These are phyloP conservation scores for Aurantiochytrium sp. DNA, from an alignment of 108 stramenopile genomes.

Conservation along the genomic window DNA sequence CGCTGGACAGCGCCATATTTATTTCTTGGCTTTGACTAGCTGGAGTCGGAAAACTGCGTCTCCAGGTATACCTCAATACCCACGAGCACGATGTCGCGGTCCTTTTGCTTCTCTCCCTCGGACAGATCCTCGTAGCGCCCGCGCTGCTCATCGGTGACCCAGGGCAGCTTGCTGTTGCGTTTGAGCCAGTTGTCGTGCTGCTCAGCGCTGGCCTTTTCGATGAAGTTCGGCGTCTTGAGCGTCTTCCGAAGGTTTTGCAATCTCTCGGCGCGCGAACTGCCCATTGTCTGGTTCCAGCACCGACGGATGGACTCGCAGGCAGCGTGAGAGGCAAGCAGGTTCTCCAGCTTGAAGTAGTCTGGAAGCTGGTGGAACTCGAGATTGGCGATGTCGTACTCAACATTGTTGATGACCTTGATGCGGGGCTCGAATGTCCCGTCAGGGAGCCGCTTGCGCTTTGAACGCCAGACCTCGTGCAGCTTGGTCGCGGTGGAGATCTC, in stretches of 20 bases:
- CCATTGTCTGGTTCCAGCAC: background rate
- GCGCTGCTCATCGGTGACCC: slow-evolving; percentile 27
- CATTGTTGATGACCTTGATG: background rate
- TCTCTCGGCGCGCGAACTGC: background rate
- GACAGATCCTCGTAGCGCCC: background rate
- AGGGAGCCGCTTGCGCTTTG: background rate
- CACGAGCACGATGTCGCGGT: background rate
- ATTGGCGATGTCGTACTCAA: background rate
- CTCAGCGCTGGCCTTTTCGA: slow-evolving; percentile 10
- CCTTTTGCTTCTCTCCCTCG: slow-evolving; percentile 1
- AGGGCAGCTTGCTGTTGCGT: background rate
- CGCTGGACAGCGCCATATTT: no score
- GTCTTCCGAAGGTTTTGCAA: background rate
- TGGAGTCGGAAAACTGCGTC: background rate
- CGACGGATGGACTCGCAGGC: slow-evolving; percentile 10
- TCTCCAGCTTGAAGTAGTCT: slow-evolving; percentile 26
- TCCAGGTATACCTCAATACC: background rate
- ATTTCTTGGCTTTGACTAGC: no score
- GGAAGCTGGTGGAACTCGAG: background rate
- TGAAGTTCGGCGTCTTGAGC: background rate
- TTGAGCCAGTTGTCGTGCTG: slow-evolving; percentile 12
- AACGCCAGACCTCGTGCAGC: slow-evolving; percentile 15
- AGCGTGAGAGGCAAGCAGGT: background rate
- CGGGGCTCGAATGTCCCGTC: slow-evolving; percentile 27
- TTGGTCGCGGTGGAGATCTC: slow-evolving; percentile 12